Evolutionary conservation across 73 alveolate genomes (phyloP), one percentile per base, ranked within the genome.

Genomic region (Effrenium voratum): DNA sequence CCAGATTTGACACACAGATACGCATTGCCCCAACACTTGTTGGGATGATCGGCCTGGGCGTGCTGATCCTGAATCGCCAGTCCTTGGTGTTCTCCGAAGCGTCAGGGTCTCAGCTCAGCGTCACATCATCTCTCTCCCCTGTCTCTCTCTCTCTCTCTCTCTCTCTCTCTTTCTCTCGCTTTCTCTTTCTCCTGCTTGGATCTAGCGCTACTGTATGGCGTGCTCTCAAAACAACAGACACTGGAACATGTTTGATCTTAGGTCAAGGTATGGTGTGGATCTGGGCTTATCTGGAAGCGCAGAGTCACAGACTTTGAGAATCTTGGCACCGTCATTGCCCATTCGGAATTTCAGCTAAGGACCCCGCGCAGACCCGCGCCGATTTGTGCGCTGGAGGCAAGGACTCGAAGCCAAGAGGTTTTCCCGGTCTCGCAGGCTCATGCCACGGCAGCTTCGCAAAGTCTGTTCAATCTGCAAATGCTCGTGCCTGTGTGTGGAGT

Each of bases 371-470:
- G 76, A 85, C 94, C 26, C 94, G 94, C 19, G 94, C 94, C 13
- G 94, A 85, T 44, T 81, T 85, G 24, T 85, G 94, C 45, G 94
- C 94, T 40, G 94, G 94, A 85, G 94, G 94, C 93, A 3, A n/a
- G 28, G 76, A 38, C 34, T 5, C 76, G 83, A 46, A 12, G 63
- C 8, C 63, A 52, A 19, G 19, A 12, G 63, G 26, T 19, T 52
- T 52, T 12, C 63, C 8, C 63, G 63, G 63, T 8, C 26, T 52
- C 63, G 63, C 8, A 8, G 8, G 63, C 26, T 8, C 63, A 52
- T 12, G 63, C 63, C 63, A 8, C 63, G 19, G n/a, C n/a, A n/a
- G n/a, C n/a, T n/a, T n/a, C n/a, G n/a, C n/a, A n/a, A n/a, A n/a
- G n/a, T n/a, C n/a, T n/a, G n/a, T n/a, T n/a, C n/a, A n/a, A n/a